Conservation (phyloP, 2,329 filamentous ascomycete genomes). For the Magnaporthiopsis incrustans region DNA sequence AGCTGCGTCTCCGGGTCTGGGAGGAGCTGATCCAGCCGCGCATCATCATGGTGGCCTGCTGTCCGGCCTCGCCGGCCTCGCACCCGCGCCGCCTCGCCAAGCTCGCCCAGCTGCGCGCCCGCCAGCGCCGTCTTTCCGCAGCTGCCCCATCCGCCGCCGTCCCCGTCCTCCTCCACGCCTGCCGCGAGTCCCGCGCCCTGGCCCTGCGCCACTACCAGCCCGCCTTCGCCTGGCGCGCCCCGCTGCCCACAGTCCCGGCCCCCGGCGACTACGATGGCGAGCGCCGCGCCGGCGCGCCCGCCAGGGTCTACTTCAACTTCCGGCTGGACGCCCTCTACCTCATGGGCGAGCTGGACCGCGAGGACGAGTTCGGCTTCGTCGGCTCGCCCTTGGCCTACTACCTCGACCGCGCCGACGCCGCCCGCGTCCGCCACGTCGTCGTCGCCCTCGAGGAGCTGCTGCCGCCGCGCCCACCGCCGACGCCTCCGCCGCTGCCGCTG, state of each 20-base stretch:
- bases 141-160: constrained; percentile 23
- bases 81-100: not conserved
- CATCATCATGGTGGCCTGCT: constrained; percentile 16
- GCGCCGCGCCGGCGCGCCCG: constrained; percentile 12
- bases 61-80: not conserved
- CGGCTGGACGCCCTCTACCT: constrained; percentile 37
- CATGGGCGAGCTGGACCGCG: constrained; percentile 39
- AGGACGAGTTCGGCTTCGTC: constrained; percentile 34
- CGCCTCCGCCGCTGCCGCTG: constrained; percentile 20
- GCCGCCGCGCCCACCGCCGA: constrained; percentile 17
- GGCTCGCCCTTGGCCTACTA: constrained; percentile 42
- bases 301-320: constrained; percentile 39
- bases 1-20: constrained; percentile 29
- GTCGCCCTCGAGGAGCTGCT: constrained; percentile 35
- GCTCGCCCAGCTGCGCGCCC: constrained; percentile 20
- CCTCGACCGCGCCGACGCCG: constrained; percentile 32
- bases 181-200: constrained; percentile 22
- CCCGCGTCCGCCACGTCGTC: constrained; percentile 34
- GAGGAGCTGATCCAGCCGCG: constrained; percentile 23
- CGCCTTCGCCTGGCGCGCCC: constrained; percentile 8
- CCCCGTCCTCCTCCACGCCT: constrained; percentile 24
- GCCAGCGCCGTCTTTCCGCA: constrained; percentile 5
- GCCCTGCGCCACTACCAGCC: constrained; percentile 24
- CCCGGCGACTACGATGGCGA: constrained; percentile 17
- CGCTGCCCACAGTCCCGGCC: constrained; percentile 15